Evolutionary conservation across 495 filamentous ascomycete species (phyloP).

Genomic region (Talaromyces ruber): DNA sequence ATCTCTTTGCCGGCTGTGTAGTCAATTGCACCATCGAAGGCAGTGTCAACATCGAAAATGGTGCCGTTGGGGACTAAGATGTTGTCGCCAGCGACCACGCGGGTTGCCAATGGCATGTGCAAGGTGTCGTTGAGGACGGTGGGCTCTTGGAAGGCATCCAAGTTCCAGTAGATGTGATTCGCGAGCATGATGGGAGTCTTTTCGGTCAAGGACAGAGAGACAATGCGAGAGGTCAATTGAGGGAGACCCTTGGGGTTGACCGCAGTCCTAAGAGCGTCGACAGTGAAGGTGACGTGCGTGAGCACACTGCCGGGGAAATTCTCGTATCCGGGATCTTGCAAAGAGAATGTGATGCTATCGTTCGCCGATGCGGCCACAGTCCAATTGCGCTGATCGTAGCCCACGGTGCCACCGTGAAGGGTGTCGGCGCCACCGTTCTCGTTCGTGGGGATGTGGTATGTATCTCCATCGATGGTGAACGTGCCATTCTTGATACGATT

Average conservation of each 20-base stretch:
- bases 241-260: slow-evolving; percentile 34
- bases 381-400: slow-evolving; percentile 79
- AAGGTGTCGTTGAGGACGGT: slow-evolving; percentile 66
- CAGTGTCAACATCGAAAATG: slow-evolving; percentile 53
- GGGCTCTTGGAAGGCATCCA: slow-evolving; percentile 67
- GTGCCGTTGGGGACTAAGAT: slow-evolving; percentile 74
- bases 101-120: slow-evolving; percentile 60
- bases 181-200: slow-evolving; percentile 74
- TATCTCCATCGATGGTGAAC: slow-evolving; percentile 59
- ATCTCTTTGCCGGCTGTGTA: slow-evolving; percentile 72
- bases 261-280: slow-evolving; percentile 25
- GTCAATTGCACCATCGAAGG: slow-evolving; percentile 56
- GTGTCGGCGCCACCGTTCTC: slow-evolving; percentile 65
- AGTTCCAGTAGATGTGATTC: slow-evolving; percentile 84
- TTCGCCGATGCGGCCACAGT: slow-evolving; percentile 60
- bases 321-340: slow-evolving; percentile 65
- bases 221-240: slow-evolving; percentile 37
- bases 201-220: slow-evolving; percentile 66
- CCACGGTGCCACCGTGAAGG: slow-evolving; percentile 72
- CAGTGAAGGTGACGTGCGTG: slow-evolving; percentile 67
- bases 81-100: slow-evolving; percentile 62
- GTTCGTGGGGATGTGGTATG: slow-evolving; percentile 60
- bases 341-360: slow-evolving; percentile 67
- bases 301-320: slow-evolving; percentile 77
- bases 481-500: slow-evolving; percentile 84